Evolutionary conservation across 2,329 filamentous ascomycete genomes (phyloP).

Genomic region (Geosmithia flava): DNA sequence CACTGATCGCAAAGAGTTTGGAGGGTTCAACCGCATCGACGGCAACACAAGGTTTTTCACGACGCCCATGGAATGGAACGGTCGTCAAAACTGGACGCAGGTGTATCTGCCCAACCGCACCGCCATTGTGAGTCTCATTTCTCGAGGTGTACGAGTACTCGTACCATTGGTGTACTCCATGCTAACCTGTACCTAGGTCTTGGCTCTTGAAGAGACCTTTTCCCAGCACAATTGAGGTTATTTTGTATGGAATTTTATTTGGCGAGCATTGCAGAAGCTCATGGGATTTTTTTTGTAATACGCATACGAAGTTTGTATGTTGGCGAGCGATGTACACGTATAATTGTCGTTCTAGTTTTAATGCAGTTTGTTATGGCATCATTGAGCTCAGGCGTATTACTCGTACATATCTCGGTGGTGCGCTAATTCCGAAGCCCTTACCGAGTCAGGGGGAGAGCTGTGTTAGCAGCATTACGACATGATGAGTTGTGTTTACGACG

Average conservation of each 20-base stretch:
- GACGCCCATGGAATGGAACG: constrained; percentile 82
- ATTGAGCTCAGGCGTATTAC: background rate
- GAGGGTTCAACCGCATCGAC: constrained; percentile 67
- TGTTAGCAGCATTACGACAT: too few relatives aligned
- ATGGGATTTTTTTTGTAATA: background rate
- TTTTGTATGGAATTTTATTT: background rate
- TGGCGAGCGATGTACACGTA: background rate
- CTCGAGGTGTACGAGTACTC: background rate
- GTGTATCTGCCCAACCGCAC: constrained; percentile 79
- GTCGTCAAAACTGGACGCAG: constrained; percentile 79
- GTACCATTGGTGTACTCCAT: background rate
- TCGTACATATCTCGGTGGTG: too few relatives aligned
- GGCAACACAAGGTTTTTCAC: constrained; percentile 85
- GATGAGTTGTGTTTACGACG: too few relatives aligned
- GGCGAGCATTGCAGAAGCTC: background rate
- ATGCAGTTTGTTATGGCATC: background rate
- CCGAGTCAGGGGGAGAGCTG: too few relatives aligned
- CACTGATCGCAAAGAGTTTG: constrained; percentile 64
- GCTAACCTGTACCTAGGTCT: constrained; percentile 24
- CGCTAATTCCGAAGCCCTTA: too few relatives aligned
- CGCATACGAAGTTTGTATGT: background rate
- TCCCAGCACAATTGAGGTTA: constrained; percentile 8
- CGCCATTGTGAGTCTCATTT: constrained; percentile 53
- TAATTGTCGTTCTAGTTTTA: background rate
- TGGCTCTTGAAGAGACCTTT: constrained; percentile 29